Evolutionary conservation across 208 protist genomes (phyloP), one percentile per base, ranked within the genome.

Genomic region (Herpetomonas tarakana): DNA sequence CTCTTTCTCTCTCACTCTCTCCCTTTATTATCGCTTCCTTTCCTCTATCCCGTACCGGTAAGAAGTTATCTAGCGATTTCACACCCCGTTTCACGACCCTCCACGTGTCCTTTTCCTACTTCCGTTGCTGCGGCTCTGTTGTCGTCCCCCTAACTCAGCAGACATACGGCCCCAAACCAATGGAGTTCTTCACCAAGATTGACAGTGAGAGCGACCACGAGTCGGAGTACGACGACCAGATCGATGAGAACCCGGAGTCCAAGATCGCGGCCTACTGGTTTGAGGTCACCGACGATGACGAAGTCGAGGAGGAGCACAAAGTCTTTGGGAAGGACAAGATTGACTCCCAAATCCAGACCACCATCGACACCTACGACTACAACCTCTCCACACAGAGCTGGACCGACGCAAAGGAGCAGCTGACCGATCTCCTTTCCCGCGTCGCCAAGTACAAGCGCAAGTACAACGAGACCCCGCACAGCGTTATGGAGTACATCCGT

Each of bases 251-350:
- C 29, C 38, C 71, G n/a, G 76, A 76, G 54, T 53, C 76, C 26
- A 74, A 88, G 35, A 84, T 87, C 55, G 74, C 83, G 57, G 60
- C 81, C 12, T 77, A 74, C 61, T 93, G 87, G 87, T 85, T 88
- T 65, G 78, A 86, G 53, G 47, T 77, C 39, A 88, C 85, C 31
- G 83, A 92, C 53, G 83, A 87, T 31, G 86, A 91, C 24, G 81
- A 88, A 52, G 74, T 74, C 28, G 78, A 88, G 46, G 88, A 86
- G 50, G 49, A 68, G 29, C 61, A 62, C 21, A 55, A 67, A 52
- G 73, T 88, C 49, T 74, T 88, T 7, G 78, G 83, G 3, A 72
- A 74, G 60, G 81, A 88, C 38, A 87, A 82, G 68, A 73, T 69
- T 26, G 35, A 64, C 18, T 73, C 81, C 47, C 39, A 75, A 39